Evolutionary conservation across 257 asterid species (phyloP).

Genomic region (Dorcoceras hygrometricum): DNA sequence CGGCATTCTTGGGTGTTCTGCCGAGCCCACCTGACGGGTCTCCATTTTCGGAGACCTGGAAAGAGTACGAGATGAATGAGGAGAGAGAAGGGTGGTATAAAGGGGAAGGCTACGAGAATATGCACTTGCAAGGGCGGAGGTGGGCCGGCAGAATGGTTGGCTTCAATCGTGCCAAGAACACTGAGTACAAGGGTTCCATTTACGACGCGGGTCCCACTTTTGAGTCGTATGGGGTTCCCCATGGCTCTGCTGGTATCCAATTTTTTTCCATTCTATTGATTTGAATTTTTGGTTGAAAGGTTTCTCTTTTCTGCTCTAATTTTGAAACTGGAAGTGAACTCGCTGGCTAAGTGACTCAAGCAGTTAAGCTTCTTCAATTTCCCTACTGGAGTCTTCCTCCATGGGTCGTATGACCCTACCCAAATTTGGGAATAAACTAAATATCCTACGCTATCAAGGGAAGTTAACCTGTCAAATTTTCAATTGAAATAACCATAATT

Average conservation of each 20-base stretch:
- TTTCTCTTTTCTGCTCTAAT: not conserved
- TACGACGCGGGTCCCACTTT: constrained; percentile 88
- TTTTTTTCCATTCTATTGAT: not conserved
- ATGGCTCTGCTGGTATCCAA: constrained; percentile 80
- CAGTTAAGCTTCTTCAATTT: too few relatives aligned
- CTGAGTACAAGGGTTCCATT: constrained; percentile 75
- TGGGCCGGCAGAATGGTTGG: constrained; percentile 87
- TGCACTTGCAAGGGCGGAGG: constrained; percentile 93
- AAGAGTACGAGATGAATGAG: constrained; percentile 74
- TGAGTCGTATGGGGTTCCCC: constrained; percentile 80
- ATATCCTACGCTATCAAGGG: too few relatives aligned
- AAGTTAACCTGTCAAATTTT: too few relatives aligned
- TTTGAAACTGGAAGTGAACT: too few relatives aligned
- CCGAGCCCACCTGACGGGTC: constrained; percentile 78
- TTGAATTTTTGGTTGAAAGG: not conserved
- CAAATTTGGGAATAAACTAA: too few relatives aligned
- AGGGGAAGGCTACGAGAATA: constrained; percentile 72
- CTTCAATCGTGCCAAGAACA: constrained; percentile 55
- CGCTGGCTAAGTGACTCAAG: too few relatives aligned
- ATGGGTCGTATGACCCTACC: too few relatives aligned
- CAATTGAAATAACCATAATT: too few relatives aligned
- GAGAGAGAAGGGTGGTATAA: constrained; percentile 82
- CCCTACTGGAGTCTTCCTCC: too few relatives aligned
- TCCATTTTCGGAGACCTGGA: constrained; percentile 73
- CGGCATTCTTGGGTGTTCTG: constrained; percentile 82